Evolutionary conservation across 208 protist genomes (phyloP).

Genomic region (Trypanosoma congolense): DNA sequence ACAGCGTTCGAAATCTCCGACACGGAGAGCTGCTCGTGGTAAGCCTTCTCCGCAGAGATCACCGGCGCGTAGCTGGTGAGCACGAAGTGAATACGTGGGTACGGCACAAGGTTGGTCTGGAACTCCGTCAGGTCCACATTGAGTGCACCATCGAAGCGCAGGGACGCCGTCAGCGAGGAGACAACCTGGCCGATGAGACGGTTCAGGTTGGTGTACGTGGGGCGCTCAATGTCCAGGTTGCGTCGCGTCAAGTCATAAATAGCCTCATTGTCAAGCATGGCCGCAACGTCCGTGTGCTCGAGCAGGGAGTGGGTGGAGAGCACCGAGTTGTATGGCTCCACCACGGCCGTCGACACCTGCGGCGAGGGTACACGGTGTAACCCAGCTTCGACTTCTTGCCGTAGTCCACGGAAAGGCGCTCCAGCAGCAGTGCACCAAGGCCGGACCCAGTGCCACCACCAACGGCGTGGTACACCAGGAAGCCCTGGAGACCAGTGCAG

Average conservation of each 20-base stretch:
- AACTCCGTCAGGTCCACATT: conserved; percentile 97
- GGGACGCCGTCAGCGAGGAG: conserved; percentile 93
- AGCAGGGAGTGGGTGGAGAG: conserved; percentile 93
- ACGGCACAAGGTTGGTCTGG: conserved; percentile 97
- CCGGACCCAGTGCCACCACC: conserved; percentile 99
- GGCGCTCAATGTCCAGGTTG: conserved; percentile 91
- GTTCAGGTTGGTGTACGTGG: conserved; percentile 96
- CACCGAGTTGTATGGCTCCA: conserved; percentile 98
- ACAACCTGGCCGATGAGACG: conserved; percentile 94
- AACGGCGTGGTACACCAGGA: conserved; percentile 97
- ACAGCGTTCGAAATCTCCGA: conserved; percentile 91
- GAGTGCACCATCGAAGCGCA: conserved; percentile 94
- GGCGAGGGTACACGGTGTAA: conserved; percentile 95
- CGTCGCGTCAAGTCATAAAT: conserved; percentile 94
- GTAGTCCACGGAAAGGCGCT: conserved; percentile 97
- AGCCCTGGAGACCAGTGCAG: conserved; percentile 98
- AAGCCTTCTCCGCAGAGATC: conserved; percentile 91
- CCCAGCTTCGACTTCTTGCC: conserved; percentile 97
- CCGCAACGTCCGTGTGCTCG: conserved; percentile 91
- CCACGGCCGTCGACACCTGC: conserved; percentile 93
- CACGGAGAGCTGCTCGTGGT: conserved; percentile 91
- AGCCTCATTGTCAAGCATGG: conserved; percentile 96
- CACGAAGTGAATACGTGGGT: conserved; percentile 97
- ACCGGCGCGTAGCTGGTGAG: conserved; percentile 93
- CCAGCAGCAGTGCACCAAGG: conserved; percentile 94